phyloP scores from a whole-genome alignment of 768 basidiomycete species.

The Suillus weaverae region DNA sequence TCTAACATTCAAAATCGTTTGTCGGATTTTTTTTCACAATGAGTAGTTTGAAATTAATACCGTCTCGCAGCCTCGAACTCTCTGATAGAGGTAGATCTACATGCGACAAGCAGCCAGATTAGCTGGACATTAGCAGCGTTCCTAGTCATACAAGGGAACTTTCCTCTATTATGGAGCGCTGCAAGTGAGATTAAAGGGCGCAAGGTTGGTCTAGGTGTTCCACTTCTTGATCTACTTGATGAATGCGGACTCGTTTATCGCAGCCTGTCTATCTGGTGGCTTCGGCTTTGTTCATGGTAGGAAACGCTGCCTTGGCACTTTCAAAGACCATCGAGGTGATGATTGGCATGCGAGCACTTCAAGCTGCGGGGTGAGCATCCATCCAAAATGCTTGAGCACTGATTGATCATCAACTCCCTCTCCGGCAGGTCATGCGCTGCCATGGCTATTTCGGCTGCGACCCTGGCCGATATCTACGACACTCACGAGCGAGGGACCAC shows the following conservation, averaged over 20 bases:
- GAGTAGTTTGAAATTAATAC: background rate
- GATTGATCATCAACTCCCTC: slow-evolving; percentile 6
- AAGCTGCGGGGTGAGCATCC: slow-evolving; percentile 57
- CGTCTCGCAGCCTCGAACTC: slow-evolving; percentile 55
- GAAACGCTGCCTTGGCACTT: slow-evolving; percentile 57
- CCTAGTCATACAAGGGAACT: slow-evolving; percentile 66
- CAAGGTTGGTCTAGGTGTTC: background rate
- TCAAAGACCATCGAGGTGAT: slow-evolving; percentile 53
- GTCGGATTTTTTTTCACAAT: slow-evolving; percentile 7
- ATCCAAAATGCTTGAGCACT: background rate
- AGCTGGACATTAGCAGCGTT: slow-evolving; percentile 69
- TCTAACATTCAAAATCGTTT: slow-evolving; percentile 31
- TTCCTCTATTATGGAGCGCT: slow-evolving; percentile 68
- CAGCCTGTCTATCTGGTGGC: slow-evolving; percentile 58
- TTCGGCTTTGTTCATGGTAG: slow-evolving; percentile 52
- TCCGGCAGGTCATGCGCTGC: slow-evolving; percentile 59
- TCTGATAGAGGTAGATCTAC: slow-evolving; percentile 59
- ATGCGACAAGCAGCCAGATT: slow-evolving; percentile 60
- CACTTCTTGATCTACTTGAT: background rate
- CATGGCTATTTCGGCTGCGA: slow-evolving; percentile 71
- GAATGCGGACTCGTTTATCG: slow-evolving; percentile 6
- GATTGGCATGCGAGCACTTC: slow-evolving; percentile 66
- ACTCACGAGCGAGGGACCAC: slow-evolving; percentile 70
- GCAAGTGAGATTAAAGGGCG: slow-evolving; percentile 71
- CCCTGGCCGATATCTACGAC: slow-evolving; percentile 78